A percentile compares a stretch with the other conserved stretches of the same genome.
These are phyloP conservation scores for Vitellaria paradoxa DNA, from an alignment of 179 eudicot genomes.

Conservation along the genomic window DNA sequence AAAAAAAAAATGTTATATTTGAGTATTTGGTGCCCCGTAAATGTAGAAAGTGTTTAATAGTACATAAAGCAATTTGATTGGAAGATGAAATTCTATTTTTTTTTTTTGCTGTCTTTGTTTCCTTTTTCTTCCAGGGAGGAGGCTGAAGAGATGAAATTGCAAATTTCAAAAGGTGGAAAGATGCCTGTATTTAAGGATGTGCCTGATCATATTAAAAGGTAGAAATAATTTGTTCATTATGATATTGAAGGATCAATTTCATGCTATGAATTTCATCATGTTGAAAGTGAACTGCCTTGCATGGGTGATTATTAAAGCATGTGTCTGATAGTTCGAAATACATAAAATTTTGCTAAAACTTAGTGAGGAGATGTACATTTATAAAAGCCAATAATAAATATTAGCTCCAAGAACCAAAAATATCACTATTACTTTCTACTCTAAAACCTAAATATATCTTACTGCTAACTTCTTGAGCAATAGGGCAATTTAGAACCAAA, in stretches of 20 bases:
- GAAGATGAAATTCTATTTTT: not conserved
- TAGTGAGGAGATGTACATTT: not conserved
- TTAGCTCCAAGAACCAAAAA: too few species aligned
- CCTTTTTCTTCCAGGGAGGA: constrained; percentile 49
- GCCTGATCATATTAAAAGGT: constrained; percentile 62
- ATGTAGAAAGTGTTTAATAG: too few species aligned
- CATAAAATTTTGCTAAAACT: not conserved
- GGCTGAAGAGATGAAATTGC: constrained; percentile 50
- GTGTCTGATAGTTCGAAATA: not conserved
- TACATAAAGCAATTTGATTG: not conserved
- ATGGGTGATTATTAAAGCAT: not conserved
- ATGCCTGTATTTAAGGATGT: constrained; percentile 27
- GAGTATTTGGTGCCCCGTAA: too few species aligned
- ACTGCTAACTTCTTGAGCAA: too few species aligned
- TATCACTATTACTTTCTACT: too few species aligned
- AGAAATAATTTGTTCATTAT: not conserved
- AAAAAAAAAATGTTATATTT: too few species aligned
- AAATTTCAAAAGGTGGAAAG: constrained; percentile 22
- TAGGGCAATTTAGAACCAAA: too few species aligned
- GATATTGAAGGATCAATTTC: not conserved
- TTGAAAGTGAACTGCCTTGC: not conserved
- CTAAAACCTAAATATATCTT: too few species aligned
- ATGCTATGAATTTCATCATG: not conserved
- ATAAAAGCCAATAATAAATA: not conserved
- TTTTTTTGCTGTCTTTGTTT: not conserved